These are phyloP conservation scores for Colletotrichum godetiae DNA, from an alignment of 2,329 filamentous ascomycete species.

Conservation along the genomic window DNA sequence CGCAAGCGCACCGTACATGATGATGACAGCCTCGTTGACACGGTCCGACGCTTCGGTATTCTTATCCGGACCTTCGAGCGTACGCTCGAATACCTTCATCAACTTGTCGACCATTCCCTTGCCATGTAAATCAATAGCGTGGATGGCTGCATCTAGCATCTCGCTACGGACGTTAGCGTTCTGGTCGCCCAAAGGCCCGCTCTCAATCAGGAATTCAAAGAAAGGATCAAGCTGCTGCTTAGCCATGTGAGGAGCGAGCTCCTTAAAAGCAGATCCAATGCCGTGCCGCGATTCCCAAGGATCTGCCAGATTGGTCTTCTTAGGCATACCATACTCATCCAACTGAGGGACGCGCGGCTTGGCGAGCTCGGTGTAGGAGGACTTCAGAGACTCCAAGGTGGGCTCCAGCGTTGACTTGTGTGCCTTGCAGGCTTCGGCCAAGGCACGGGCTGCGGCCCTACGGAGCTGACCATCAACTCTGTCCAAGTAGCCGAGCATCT, in stretches of 20 bases:
- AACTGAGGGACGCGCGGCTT: constrained; percentile 86
- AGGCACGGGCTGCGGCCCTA: constrained; percentile 82
- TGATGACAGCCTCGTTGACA: constrained; percentile 96
- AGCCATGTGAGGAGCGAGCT: constrained; percentile 78
- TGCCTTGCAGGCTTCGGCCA: constrained; percentile 78
- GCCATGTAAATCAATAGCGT: constrained; percentile 84
- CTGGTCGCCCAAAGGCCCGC: constrained; percentile 87
- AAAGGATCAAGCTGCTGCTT: constrained; percentile 79
- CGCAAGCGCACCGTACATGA: constrained; percentile 94
- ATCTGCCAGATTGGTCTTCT: constrained; percentile 87
- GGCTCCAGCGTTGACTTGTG: constrained; percentile 70
- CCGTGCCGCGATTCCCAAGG: constrained; percentile 93
- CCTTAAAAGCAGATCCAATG: constrained; percentile 86
- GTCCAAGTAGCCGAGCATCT: constrained; percentile 82
- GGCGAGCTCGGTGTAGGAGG: constrained; percentile 80
- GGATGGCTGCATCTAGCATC: constrained; percentile 91
- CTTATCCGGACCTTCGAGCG: constrained; percentile 86
- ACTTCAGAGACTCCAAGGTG: constrained; percentile 74
- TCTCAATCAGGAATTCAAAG: constrained; percentile 85
- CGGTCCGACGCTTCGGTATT: constrained; percentile 85
- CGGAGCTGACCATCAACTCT: constrained; percentile 85
- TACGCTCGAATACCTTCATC: constrained; percentile 91
- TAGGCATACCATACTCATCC: constrained; percentile 94
- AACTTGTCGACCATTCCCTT: constrained; percentile 85
- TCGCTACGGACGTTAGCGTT: constrained; percentile 82